Percentiles rank a stretch among this genome's conserved stretches.
Evolutionary conservation across 2,329 filamentous ascomycete genomes (phyloP).

Genomic region (Aplosporella prunicola): DNA sequence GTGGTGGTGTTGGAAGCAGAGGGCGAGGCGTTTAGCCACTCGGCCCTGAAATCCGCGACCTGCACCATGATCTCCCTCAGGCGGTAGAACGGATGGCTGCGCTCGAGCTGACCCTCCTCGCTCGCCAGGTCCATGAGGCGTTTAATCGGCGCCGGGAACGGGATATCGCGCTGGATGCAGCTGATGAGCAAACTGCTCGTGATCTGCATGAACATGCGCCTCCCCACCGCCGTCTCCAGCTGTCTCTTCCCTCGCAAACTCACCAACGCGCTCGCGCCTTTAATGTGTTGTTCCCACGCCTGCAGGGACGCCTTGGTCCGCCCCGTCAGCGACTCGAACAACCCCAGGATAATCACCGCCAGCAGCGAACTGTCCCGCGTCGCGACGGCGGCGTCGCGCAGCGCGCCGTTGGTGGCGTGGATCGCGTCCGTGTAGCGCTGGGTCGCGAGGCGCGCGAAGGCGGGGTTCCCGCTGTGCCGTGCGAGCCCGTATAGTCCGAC

Average conservation of each 20-base stretch:
- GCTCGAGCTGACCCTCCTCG: too few species aligned
- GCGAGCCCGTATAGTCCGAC: constrained; percentile 24
- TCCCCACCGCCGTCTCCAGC: constrained; percentile 16
- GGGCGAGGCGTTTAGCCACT: not conserved
- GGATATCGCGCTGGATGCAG: constrained; percentile 7
- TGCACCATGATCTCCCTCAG: constrained; percentile 5
- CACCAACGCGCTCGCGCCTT: constrained; percentile 24
- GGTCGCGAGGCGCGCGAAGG: constrained; percentile 21
- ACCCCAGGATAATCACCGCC: constrained; percentile 22
- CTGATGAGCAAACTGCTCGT: constrained; percentile 18
- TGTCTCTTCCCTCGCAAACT: constrained; percentile 21
- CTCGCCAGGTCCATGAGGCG: constrained; percentile 8
- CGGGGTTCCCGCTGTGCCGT: constrained; percentile 19
- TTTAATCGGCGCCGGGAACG: constrained; percentile 1
- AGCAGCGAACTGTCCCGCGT: constrained; percentile 24
- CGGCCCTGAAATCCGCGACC: constrained; percentile 4
- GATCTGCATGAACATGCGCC: constrained; percentile 23
- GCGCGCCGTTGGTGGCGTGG: constrained; percentile 23
- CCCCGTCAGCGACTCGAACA: constrained; percentile 26
- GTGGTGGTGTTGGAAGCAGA: too few species aligned
- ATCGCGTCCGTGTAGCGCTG: constrained; percentile 25
- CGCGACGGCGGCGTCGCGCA: constrained; percentile 18
- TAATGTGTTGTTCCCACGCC: constrained; percentile 26
- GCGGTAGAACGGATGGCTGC: constrained; percentile 3
- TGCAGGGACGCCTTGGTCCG: constrained; percentile 19